Percentiles rank a stretch among this genome's conserved stretches.
phyloP scores from a whole-genome alignment of 75 land plant genomes.

The Sequoiadendron giganteum region DNA sequence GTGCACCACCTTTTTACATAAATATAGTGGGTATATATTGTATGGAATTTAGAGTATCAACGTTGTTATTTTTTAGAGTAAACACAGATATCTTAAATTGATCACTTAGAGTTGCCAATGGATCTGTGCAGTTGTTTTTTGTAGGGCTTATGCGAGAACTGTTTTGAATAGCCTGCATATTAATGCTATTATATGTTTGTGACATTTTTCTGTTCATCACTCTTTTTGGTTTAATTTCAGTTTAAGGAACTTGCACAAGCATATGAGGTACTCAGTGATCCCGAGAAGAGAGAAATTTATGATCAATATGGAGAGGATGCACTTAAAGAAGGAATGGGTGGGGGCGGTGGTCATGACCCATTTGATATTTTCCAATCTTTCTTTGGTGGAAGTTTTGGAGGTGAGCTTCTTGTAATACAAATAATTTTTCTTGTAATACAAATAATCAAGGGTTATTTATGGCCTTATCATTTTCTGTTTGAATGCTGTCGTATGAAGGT shows the following conservation, averaged over 20 bases:
- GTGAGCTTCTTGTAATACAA: slow-evolving; percentile 19
- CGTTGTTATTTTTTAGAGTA: background rate
- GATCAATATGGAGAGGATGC: slow-evolving; percentile 86
- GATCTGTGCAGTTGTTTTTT: background rate
- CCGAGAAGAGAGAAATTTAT: slow-evolving; percentile 77
- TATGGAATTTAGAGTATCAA: background rate
- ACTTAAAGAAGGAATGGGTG: slow-evolving; percentile 84
- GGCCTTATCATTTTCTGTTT: background rate
- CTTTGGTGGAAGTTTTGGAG: slow-evolving; percentile 82
- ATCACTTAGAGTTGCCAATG: background rate
- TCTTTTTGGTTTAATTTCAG: slow-evolving; percentile 11
- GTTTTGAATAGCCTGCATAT: background rate
- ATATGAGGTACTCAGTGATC: slow-evolving; percentile 78
- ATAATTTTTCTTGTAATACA: too few species aligned
- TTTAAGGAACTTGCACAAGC: slow-evolving; percentile 39
- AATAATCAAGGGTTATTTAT: background rate
- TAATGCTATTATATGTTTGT: background rate
- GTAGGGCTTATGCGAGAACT: background rate
- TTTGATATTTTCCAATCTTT: slow-evolving; percentile 78
- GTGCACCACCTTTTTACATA: background rate
- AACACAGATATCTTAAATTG: background rate
- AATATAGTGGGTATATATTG: background rate
- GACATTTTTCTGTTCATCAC: background rate
- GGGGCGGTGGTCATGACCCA: slow-evolving; percentile 61
- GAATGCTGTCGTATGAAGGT: slow-evolving; percentile 19